Evolutionary conservation across 177 flowering plant species (phyloP).

Genomic region (Vitis hybrid): DNA sequence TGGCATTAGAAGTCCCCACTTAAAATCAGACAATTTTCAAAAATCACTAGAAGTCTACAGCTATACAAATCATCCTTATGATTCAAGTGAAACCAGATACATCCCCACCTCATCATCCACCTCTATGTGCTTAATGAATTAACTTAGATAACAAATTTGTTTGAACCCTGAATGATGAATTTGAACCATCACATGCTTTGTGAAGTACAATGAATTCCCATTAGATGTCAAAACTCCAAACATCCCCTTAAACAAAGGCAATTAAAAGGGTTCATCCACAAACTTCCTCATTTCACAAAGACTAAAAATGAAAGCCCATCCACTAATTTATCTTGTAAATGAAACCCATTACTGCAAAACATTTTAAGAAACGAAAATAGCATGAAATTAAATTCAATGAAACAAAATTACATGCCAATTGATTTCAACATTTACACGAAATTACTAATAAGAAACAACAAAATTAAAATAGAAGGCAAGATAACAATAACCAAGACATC

Average conservation of each 20-base stretch:
- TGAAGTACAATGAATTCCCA: no score
- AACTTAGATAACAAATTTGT: no score
- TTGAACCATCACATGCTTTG: no score
- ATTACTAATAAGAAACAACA: not conserved
- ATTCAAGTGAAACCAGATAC: not conserved
- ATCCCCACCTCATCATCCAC: no score
- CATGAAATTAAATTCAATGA: not conserved
- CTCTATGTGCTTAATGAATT: no score
- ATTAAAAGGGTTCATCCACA: not conserved
- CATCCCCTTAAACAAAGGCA: no score
- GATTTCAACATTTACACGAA: not conserved
- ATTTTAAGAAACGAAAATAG: not conserved
- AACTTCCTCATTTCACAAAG: not conserved
- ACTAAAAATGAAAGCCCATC: not conserved
- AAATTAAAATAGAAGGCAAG: not conserved
- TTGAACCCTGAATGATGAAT: no score
- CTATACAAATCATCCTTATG: not conserved
- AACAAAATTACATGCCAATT: not conserved
- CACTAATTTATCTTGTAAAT: not conserved
- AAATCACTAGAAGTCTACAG: not conserved
- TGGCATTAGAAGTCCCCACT: slow-evolving; percentile 27
- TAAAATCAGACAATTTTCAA: not conserved
- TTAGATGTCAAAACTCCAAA: no score
- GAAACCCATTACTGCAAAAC: not conserved
- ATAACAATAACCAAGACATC: not conserved